Evolutionary conservation across 768 basidiomycete species (phyloP).

Genomic region (Phlegmacium glaucopus): DNA sequence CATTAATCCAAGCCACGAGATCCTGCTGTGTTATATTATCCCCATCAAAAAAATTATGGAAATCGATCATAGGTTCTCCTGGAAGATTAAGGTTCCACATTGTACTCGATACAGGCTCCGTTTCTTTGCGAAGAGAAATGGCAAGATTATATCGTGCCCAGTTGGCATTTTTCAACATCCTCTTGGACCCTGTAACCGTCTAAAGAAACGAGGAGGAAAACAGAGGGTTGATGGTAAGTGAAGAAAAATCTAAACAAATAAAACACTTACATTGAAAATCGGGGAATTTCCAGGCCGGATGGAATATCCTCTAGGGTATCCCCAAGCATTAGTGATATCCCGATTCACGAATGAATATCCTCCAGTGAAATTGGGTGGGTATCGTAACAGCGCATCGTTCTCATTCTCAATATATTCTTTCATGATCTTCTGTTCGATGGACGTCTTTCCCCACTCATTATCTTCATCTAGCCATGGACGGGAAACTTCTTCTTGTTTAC

Average conservation of each 20-base stretch:
- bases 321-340: constrained; percentile 53
- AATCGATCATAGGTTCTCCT: constrained; percentile 51
- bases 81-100: constrained; percentile 67
- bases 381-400: constrained; percentile 47
- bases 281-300: constrained; percentile 59
- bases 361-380: constrained; percentile 54
- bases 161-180: constrained; percentile 57
- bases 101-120: constrained; percentile 52
- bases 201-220: constrained; percentile 21
- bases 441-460: constrained; percentile 57
- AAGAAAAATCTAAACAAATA: too few species aligned
- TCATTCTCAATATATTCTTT: constrained; percentile 48
- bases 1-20: constrained; percentile 62
- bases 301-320: constrained; percentile 52
- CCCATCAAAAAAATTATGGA: constrained; percentile 60
- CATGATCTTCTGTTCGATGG: constrained; percentile 51
- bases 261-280: constrained; percentile 41
- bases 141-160: constrained; percentile 66
- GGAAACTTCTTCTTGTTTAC: constrained; percentile 43
- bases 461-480: constrained; percentile 51
- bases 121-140: constrained; percentile 56
- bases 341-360: constrained; percentile 54
- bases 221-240: constrained; percentile 1
- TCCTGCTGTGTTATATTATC: constrained; percentile 65
- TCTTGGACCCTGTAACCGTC: constrained; percentile 59